phyloP scores from a whole-genome alignment of 2,329 filamentous ascomycete genomes.

The Colletotrichum noveboracense region DNA sequence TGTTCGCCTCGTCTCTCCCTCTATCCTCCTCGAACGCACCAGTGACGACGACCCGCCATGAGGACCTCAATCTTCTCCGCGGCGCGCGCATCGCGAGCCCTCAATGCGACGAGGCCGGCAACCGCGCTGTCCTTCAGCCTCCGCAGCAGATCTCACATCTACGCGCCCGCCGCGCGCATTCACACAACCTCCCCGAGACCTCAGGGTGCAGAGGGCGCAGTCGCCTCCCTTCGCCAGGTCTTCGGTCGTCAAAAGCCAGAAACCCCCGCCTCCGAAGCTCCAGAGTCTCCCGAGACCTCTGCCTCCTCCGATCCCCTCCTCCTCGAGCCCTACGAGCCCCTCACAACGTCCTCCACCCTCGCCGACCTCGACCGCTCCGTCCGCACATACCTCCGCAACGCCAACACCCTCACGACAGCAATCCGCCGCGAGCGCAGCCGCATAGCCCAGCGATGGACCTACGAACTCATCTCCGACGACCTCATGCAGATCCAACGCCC shows the following conservation, averaged over 20 bases:
- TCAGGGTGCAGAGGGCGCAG: background rate
- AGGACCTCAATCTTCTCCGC: background rate
- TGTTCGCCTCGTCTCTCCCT: rapidly evolving
- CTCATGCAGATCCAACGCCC: background rate
- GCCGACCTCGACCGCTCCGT: background rate
- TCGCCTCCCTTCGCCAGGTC: background rate
- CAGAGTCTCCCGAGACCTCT: background rate
- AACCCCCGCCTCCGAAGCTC: background rate
- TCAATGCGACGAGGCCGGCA: background rate
- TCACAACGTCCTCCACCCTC: background rate
- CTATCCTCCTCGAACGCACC: background rate
- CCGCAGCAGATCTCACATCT: background rate
- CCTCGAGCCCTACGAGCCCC: background rate
- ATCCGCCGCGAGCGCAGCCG: background rate
- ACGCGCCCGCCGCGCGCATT: background rate
- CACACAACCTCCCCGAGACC: conserved; percentile 10
- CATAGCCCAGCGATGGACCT: background rate
- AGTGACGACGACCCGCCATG: background rate
- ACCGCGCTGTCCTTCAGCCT: background rate
- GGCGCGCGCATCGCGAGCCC: background rate
- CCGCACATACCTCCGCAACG: background rate
- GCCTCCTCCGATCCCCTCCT: background rate
- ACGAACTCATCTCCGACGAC: background rate
- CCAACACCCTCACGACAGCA: background rate
- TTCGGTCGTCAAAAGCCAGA: background rate